Evolutionary conservation across 208 protist genomes (phyloP), one percentile per base, ranked within the genome.

Genomic region (Trypanosoma conorhini): DNA sequence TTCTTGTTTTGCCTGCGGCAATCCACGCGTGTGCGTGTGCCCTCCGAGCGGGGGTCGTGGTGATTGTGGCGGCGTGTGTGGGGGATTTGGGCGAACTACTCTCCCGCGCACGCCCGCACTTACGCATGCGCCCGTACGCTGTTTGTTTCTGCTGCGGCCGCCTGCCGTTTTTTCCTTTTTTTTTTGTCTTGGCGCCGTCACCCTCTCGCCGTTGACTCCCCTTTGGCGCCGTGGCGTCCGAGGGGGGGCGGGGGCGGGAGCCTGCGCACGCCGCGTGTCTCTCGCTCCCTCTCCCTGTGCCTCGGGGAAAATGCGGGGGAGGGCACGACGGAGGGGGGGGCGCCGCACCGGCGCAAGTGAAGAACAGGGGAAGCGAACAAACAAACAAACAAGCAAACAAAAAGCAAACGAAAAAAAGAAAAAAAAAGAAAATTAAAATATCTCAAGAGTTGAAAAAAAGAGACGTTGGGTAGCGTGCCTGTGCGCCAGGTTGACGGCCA

Each of bases 1-100:
- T n/a, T n/a, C n/a, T n/a, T n/a, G n/a, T n/a, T n/a, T 70, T 58
- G 50, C 48, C 48, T 17, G 48, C 48, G 48, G 12, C 21, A 19
- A 4, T 52, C n/a, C 48, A 52, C 48, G 48, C n/a, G 19, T 52
- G 48, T 19, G 48, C n/a, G 48, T 17, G 19, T 52, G 48, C 48
- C 48, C n/a, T 19, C 48, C 48, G 8, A 19, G 3, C n/a, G 48
- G 8, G 9, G 21, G 48, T 19, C 19, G 21, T 52, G 8, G 21
- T 22, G 21, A 5, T 17, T 15, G 48, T 52, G 48, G 48, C 21
- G 48, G 48, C 13, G 48, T 52, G 48, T 52, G 3, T 52, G 48
- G 3, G 48, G 38, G 38, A 42, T 51, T n/a, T 57, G 40, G 17
- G 31, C 57, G 57, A 30, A 8, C 26, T 31, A 22, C 26, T 22